A percentile compares a stretch with the other conserved stretches of the same genome.
Conservation (phyloP, 1,139 yeast genomes). For the Diutina ranongensis region DNA sequence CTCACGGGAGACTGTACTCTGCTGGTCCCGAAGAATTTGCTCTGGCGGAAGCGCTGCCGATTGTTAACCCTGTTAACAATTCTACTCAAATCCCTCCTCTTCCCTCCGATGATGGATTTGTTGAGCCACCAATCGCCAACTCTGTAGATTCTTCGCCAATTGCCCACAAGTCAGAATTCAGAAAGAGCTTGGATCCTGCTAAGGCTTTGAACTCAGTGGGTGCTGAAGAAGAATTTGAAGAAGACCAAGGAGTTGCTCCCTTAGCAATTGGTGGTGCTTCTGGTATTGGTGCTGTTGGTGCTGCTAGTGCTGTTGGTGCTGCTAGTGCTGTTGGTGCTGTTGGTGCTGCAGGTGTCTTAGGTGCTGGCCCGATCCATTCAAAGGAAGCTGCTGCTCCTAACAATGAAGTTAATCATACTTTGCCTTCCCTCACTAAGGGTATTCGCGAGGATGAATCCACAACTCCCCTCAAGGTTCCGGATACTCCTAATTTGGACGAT, state of each 20-base stretch:
- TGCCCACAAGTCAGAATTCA: neutral
- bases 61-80: neutral
- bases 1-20: conserved; percentile 27
- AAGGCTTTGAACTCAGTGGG: neutral
- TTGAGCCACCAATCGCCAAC: neutral
- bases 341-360: neutral
- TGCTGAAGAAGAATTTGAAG: neutral
- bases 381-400: neutral
- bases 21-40: conserved; percentile 28
- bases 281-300: neutral
- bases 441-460: neutral
- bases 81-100: neutral
- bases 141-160: neutral
- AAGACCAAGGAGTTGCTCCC: neutral
- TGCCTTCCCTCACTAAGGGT: neutral
- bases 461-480: conserved; percentile 1
- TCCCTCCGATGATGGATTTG: neutral
- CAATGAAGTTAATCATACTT: neutral
- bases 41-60: conserved; percentile 5
- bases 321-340: neutral
- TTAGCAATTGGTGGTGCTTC: neutral
- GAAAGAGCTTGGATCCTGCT: conserved; percentile 1
- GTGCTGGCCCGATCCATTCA: neutral
- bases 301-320: neutral
- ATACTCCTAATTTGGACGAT: neutral